Percentiles rank a stretch among this genome's conserved stretches.
Evolutionary conservation across 2,329 filamentous ascomycete genomes (phyloP).

Genomic region (Claviceps paspali): DNA sequence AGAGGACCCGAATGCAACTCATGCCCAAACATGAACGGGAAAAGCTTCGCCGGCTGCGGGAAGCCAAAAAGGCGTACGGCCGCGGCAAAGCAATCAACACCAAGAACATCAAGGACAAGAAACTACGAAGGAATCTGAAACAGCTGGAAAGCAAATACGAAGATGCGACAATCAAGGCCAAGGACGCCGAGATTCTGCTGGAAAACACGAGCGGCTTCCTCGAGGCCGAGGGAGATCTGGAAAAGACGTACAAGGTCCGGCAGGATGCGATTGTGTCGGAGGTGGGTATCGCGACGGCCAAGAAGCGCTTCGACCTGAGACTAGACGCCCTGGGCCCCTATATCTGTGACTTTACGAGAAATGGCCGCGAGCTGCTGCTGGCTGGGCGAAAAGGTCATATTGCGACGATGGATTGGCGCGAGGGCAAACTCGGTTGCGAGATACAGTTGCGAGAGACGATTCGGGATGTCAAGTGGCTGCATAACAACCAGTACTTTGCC

Average conservation of each 20-base stretch:
- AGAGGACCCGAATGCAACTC: conserved; percentile 35
- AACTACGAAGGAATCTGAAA: conserved; percentile 67
- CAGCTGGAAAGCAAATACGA: conserved; percentile 70
- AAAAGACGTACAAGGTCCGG: conserved; percentile 81
- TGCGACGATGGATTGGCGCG: conserved; percentile 91
- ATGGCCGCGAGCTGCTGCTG: conserved; percentile 72
- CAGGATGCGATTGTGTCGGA: conserved; percentile 69
- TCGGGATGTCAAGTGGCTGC: conserved; percentile 77
- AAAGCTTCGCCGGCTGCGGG: conserved; percentile 35
- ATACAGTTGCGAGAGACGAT: conserved; percentile 83
- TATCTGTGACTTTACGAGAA: conserved; percentile 73
- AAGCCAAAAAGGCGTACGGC: conserved; percentile 67
- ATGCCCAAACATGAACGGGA: conserved; percentile 34
- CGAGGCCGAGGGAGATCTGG: conserved; percentile 75
- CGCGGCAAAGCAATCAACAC: conserved; percentile 63
- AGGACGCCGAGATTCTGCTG: conserved; percentile 87
- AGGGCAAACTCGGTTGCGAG: conserved; percentile 82
- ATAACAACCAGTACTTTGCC: conserved; percentile 89
- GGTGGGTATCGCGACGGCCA: conserved; percentile 69
- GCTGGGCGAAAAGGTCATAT: conserved; percentile 88
- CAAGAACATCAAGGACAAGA: conserved; percentile 71
- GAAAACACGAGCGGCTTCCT: conserved; percentile 78
- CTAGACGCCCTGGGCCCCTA: conserved; percentile 77
- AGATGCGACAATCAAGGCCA: conserved; percentile 66
- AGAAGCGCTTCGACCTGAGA: conserved; percentile 85